phyloP scores from a whole-genome alignment of 2,329 filamentous ascomycete genomes.

The Cytospora chrysosperma region DNA sequence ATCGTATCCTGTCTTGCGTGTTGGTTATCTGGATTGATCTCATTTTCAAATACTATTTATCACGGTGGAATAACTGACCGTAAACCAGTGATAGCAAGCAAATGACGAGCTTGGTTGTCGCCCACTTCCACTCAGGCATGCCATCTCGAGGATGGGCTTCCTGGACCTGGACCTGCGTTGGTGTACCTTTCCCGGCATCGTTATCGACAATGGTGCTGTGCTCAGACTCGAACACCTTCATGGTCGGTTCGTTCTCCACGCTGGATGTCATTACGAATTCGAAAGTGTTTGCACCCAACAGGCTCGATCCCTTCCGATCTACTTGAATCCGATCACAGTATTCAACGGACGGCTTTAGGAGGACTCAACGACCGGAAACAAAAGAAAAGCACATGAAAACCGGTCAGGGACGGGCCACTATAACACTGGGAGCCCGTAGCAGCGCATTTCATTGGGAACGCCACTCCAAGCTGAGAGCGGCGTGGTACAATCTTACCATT shows the following conservation, averaged over 20 bases:
- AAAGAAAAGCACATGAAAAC: not conserved
- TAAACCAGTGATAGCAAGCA: not conserved
- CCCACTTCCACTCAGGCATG: not conserved
- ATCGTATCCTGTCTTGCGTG: constrained; percentile 37
- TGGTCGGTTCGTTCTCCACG: not conserved
- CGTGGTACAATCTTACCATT: not conserved
- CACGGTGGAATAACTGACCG: not conserved
- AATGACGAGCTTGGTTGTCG: not conserved
- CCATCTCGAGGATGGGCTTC: not conserved
- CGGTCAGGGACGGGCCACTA: not conserved
- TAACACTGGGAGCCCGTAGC: not conserved
- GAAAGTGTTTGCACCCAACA: not conserved
- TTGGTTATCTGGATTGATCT: no score
- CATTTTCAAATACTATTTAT: not conserved
- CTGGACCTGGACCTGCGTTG: not conserved
- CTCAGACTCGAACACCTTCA: not conserved
- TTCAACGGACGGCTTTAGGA: not conserved
- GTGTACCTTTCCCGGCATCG: not conserved
- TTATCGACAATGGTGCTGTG: not conserved
- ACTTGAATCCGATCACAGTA: not conserved
- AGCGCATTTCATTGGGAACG: not conserved
- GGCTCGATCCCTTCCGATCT: not conserved
- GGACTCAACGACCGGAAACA: not conserved
- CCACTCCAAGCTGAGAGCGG: not conserved
- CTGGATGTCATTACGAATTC: not conserved